Evolutionary conservation across 2,329 filamentous ascomycete species (phyloP), one percentile per base, ranked within the genome.

Genomic region (Colletotrichum incanum): DNA sequence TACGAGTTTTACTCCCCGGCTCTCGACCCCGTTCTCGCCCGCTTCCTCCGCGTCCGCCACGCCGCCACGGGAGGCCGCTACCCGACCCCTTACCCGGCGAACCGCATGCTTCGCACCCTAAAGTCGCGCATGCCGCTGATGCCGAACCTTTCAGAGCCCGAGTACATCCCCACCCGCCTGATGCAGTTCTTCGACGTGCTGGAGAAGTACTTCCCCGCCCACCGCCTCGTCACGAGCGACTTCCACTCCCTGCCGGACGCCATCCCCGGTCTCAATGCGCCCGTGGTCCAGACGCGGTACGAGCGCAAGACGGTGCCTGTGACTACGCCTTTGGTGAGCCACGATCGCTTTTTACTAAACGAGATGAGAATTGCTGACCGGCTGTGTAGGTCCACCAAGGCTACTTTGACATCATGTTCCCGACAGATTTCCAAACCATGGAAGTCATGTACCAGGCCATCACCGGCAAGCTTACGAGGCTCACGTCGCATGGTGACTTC

Each of bases 391-490:
- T 98, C 59, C 95, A 98, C 81, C 97, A 99, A 85, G 97, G 96
- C 56, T 98, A 98, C 83, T 99, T 99, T 80, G 97, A 99, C 80
- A 98, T 99, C 77, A 92, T 99, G 80, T 99, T 99, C 84, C 96
- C 96, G 0, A 99, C 96, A 14, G 93, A 99, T 82, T 99, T 99
- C 80, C 88, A 90, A 74, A 92, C 97, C 76, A 93, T 96, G 83
- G 95, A 98, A 82, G 92, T 94, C 77, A 91, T 98, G 76, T 99
- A 99, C 84, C 92, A 94, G 67, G 94, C 94, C 73, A 91, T 98
- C 77, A 99, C 96, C 0, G 96, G 96, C 41, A 96, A 97, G 80
- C 86, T 98, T 77, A 98, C 95, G 2, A 90, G 93, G 63, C 94
- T 97, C 63, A 89, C 92, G 80, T 91, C 92, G 47, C 96, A 99